phyloP scores from a whole-genome alignment of 805 yeast genomes.

The Tetrapisispora iriomotensis region DNA sequence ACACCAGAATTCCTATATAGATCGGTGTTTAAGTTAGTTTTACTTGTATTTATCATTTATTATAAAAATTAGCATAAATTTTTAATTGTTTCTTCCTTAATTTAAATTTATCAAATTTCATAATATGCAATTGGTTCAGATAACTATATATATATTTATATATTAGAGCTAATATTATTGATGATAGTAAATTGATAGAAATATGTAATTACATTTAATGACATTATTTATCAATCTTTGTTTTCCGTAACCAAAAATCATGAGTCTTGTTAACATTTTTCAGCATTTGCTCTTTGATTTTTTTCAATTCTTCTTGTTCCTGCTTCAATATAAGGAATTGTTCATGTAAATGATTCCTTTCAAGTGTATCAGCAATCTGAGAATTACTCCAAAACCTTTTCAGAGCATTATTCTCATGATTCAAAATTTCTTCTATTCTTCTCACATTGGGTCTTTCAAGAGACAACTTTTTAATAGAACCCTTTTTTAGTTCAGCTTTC shows the following conservation, averaged over 20 bases:
- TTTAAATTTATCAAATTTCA: neutral
- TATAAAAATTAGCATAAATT: no score
- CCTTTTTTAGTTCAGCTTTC: slow-evolving; percentile 7
- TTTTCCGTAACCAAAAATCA: neutral
- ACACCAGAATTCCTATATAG: slow-evolving; percentile 31
- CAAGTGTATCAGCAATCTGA: slow-evolving; percentile 11
- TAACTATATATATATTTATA: neutral
- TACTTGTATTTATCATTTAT: neutral
- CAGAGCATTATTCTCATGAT: slow-evolving; percentile 13
- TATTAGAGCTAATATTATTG: neutral
- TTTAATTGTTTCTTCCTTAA: no score
- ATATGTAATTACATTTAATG: no score
- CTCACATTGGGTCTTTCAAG: slow-evolving; percentile 13
- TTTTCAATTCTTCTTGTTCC: slow-evolving; percentile 4
- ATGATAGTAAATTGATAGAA: no score
- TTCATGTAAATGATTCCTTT: slow-evolving; percentile 15
- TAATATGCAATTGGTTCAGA: no score
- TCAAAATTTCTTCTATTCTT: slow-evolving; percentile 13
- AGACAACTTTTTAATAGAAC: neutral
- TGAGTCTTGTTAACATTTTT: neutral
- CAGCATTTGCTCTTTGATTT: slow-evolving; percentile 4
- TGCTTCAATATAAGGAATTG: slow-evolving; percentile 13
- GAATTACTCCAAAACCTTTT: slow-evolving; percentile 16
- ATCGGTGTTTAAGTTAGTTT: no score
- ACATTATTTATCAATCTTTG: neutral